Evolutionary conservation across 805 yeast species (phyloP).

Genomic region (Kazachstania viticola): DNA sequence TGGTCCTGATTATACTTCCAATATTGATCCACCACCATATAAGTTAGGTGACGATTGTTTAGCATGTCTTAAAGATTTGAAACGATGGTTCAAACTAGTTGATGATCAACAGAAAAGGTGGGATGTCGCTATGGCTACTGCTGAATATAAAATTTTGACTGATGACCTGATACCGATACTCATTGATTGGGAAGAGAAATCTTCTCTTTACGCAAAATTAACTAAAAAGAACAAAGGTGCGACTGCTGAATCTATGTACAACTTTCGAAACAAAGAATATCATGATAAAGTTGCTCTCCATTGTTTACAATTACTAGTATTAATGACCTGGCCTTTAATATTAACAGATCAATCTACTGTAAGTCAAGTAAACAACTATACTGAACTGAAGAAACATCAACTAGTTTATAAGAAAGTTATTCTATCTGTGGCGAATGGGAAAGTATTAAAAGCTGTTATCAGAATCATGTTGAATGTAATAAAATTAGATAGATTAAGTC

Average conservation of each 20-base stretch:
- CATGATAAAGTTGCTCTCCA: conserved; percentile 56
- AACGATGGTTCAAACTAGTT: conserved; percentile 75
- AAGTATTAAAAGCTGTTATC: conserved; percentile 55
- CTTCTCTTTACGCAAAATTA: conserved; percentile 14
- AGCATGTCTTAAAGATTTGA: conserved; percentile 78
- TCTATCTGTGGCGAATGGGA: conserved; percentile 45
- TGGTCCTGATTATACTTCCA: conserved; percentile 62
- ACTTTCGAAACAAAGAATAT: conserved; percentile 19
- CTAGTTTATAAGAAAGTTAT: conserved; percentile 58
- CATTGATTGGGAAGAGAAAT: conserved; percentile 52
- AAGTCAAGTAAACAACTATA: conserved; percentile 45
- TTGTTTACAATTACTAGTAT: conserved; percentile 68
- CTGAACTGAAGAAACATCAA: conserved; percentile 57
- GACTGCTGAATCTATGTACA: conserved; percentile 6
- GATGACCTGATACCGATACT: conserved; percentile 69
- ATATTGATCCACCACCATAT: conserved; percentile 41
- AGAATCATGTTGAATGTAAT: conserved; percentile 57
- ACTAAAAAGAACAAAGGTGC: conserved; percentile 13
- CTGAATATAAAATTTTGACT: conserved; percentile 60
- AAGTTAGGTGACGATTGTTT: conserved; percentile 67
- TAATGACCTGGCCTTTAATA: conserved; percentile 77
- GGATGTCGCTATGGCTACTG: conserved; percentile 82
- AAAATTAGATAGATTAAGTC: conserved; percentile 36
- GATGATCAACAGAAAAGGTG: conserved; percentile 61
- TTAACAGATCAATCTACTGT: conserved; percentile 47